A percentile compares a stretch with the other conserved stretches of the same genome.
Evolutionary conservation across 2,329 filamentous ascomycete genomes (phyloP).

Genomic region (Penicillium sp.): DNA sequence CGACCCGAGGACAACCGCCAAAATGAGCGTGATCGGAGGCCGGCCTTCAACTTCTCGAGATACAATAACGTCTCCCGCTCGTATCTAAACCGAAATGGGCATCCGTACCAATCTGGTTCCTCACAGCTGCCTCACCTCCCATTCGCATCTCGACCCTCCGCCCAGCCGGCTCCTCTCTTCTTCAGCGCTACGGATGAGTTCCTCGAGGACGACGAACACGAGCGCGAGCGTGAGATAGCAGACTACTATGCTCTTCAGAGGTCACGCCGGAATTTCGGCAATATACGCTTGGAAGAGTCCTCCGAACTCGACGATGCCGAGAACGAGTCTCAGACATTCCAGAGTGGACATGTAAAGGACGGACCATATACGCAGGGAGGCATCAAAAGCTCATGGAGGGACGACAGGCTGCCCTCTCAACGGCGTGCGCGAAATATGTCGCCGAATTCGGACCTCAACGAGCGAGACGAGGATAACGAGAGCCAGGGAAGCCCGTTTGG

Average conservation of each 20-base stretch:
- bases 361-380: slow-evolving; percentile 43
- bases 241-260: slow-evolving; percentile 89
- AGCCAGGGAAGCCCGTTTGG: slow-evolving; percentile 34
- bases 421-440: slow-evolving; percentile 31
- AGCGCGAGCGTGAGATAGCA: slow-evolving; percentile 85
- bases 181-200: slow-evolving; percentile 88
- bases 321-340: slow-evolving; percentile 55
- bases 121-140: slow-evolving; percentile 72
- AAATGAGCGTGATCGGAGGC: slow-evolving; percentile 35
- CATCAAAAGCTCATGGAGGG: slow-evolving; percentile 56
- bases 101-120: slow-evolving; percentile 71
- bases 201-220: slow-evolving; percentile 86
- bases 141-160: slow-evolving; percentile 72
- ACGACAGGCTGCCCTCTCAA: slow-evolving; percentile 40
- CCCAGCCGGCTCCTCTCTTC: slow-evolving; percentile 86
- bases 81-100: slow-evolving; percentile 56
- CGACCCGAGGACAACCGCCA: slow-evolving; percentile 53
- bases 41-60: slow-evolving; percentile 37
- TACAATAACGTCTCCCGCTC: slow-evolving; percentile 45
- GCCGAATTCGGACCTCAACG: slow-evolving; percentile 22
- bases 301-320: slow-evolving; percentile 73
- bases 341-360: slow-evolving; percentile 44
- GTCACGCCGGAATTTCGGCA: slow-evolving; percentile 82
- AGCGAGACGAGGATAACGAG: slow-evolving; percentile 36
- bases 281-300: slow-evolving; percentile 78